phyloP scores from a whole-genome alignment of 2,329 filamentous ascomycete genomes.

The Ascochyta lentis region DNA sequence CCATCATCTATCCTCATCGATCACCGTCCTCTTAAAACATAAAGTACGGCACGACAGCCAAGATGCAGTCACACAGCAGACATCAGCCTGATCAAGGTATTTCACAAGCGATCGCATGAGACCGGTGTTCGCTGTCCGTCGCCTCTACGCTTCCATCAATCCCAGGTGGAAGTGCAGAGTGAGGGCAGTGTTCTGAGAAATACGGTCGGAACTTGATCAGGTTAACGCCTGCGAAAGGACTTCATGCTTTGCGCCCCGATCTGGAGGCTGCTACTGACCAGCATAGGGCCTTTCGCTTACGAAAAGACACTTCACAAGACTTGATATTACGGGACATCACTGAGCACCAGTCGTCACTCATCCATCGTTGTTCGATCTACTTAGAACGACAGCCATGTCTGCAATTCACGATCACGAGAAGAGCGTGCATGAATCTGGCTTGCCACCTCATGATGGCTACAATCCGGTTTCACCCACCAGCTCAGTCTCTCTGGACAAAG shows the following conservation, averaged over 20 bases:
- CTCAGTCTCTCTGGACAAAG: slow-evolving; percentile 52
- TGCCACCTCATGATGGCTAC: slow-evolving; percentile 15
- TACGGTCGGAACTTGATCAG: slow-evolving; percentile 62
- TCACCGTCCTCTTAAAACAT: not conserved
- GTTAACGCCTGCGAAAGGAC: slow-evolving; percentile 61
- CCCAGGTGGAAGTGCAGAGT: not conserved
- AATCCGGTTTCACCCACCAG: slow-evolving; percentile 27
- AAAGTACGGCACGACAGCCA: slow-evolving; percentile 36
- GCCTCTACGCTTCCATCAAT: not conserved
- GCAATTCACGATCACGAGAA: slow-evolving; percentile 20
- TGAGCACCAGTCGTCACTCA: not conserved
- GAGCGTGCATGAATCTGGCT: not conserved
- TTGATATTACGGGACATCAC: not conserved
- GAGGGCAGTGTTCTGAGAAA: slow-evolving; percentile 55
- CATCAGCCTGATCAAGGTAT: slow-evolving; percentile 45
- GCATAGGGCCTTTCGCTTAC: slow-evolving; percentile 27
- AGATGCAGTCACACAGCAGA: slow-evolving; percentile 45
- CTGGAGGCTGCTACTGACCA: slow-evolving; percentile 39
- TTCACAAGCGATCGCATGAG: slow-evolving; percentile 42
- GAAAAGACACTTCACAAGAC: not conserved
- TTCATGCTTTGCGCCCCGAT: slow-evolving; percentile 53
- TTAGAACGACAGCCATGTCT: not conserved
- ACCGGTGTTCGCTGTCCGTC: slow-evolving; percentile 39
- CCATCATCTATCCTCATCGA: not conserved
- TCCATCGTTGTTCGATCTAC: too few species aligned